phyloP scores from a whole-genome alignment of 139 green algal genomes.

The Closterium sp. region DNA sequence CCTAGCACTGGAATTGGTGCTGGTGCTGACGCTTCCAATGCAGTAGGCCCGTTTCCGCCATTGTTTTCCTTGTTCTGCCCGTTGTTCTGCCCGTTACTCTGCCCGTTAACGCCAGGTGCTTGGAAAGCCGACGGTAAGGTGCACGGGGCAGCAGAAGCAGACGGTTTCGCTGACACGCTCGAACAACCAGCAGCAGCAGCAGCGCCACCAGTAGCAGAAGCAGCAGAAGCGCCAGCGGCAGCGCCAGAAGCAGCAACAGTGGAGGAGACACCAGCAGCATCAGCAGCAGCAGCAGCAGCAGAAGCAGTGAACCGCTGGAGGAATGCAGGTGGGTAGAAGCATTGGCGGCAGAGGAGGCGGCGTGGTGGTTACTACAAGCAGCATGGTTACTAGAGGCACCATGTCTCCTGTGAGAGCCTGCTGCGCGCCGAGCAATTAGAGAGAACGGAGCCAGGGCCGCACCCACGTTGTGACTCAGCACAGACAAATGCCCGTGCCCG shows the following conservation, averaged over 20 bases:
- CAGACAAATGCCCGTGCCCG: background rate
- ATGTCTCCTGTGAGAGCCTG: background rate
- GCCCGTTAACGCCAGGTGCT: no score
- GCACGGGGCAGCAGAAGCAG: no score
- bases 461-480: background rate
- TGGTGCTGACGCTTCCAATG: background rate
- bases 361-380: background rate
- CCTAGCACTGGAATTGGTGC: background rate
- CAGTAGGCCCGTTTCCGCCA: background rate
- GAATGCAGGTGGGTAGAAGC: background rate
- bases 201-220: background rate
- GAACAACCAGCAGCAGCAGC: background rate
- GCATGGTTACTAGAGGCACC: no score
- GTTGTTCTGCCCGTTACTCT: no score
- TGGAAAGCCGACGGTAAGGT: no score
- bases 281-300: background rate
- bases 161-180: no score
- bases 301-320: background rate
- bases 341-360: background rate
- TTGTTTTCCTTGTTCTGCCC: background rate
- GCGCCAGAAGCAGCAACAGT: background rate
- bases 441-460: background rate
- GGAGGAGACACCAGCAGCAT: no score
- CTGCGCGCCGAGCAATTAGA: background rate
- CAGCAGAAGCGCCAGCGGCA: background rate